Base-by-base conservation (phyloP, 495 filamentous ascomycete species). In the Tuber umbilicatum region DNA sequence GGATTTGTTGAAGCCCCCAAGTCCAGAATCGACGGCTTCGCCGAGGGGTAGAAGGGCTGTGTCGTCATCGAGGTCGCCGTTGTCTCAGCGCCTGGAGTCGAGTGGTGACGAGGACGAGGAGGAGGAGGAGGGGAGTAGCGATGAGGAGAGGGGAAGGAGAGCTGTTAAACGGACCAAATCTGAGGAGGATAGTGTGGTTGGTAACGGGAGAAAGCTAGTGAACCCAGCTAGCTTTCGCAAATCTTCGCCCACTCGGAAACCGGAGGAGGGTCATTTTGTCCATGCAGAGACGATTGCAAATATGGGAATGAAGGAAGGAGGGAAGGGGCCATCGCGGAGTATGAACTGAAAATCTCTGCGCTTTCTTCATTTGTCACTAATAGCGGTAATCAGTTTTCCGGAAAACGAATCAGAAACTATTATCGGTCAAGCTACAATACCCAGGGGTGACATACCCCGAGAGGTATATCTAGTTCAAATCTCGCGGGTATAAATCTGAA, bases 371-470 rank as follows among this genome's bases (percentile, higher is more conserved):
- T 35, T 45, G 70, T 69, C 60, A 50, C 77, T 80, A 38, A 80
- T 64, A 71, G 72, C 60, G 45, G 70, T 47, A 67, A 47, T 68
- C 37, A 77, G 74, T 74, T 67, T 81, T 79, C 43, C 76, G 69
- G 47, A 81, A 74, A 50, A 73, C 87, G 37, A 81, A 85, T 37
- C 81, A 84, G 69, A 85, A 89, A 70, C 82, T 87, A 55, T 73
- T 74, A 71, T 68, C 73, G 45, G 86, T 92, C 70, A 83, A 86
- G 74, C 81, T 94, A 70, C 89, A 91, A 79, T 94, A 94, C 83
- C 92, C 93, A 6, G 91, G 91, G 80, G 86, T 87, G 73, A 89
- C 88, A 37, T 86, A 88, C 74, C 86, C 86, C 73, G 92, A 94
- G 82, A 87, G 86, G 91, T 91, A 89, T 73, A 84, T 73, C 35